phyloP scores from a whole-genome alignment of 768 basidiomycete genomes.

The Auriscalpium vulgare region DNA sequence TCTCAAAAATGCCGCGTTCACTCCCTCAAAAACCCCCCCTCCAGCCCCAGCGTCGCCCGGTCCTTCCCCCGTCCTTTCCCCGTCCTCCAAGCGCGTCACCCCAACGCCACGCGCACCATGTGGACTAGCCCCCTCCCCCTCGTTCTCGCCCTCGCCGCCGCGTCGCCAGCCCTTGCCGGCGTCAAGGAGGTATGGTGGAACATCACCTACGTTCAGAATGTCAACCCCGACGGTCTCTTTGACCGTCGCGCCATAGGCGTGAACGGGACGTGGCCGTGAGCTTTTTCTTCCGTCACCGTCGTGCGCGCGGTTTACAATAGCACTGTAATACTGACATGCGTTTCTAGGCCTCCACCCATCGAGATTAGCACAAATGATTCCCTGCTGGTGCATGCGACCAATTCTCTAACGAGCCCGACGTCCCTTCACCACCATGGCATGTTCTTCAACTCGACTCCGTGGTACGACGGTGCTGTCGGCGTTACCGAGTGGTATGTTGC shows the following conservation, averaged over 20 bases:
- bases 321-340: background rate
- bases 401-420: slow-evolving; percentile 58
- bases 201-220: slow-evolving; percentile 72
- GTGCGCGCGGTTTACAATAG: no score
- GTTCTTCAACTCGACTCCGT: slow-evolving; percentile 82
- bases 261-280: slow-evolving; percentile 92
- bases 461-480: slow-evolving; percentile 83
- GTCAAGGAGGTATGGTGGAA: slow-evolving; percentile 84
- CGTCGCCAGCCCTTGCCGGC: slow-evolving; percentile 45
- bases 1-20: background rate
- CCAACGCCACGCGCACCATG: slow-evolving; percentile 5
- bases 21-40: background rate
- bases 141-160: slow-evolving; percentile 23
- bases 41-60: background rate
- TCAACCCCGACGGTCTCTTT: slow-evolving; percentile 78
- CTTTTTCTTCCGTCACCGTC: slow-evolving; percentile 6
- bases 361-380: slow-evolving; percentile 65
- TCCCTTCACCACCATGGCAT: slow-evolving; percentile 91
- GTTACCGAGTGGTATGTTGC: slow-evolving; percentile 73
- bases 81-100: background rate
- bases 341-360: slow-evolving; percentile 69
- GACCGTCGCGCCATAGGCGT: slow-evolving; percentile 77
- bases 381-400: slow-evolving; percentile 68
- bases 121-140: slow-evolving; percentile 3
- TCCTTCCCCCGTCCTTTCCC: slow-evolving; percentile 3